Evolutionary conservation across 352 stramenopile species (phyloP), one percentile per base, ranked within the genome.

Genomic region (Globisporangium carolinianum): DNA sequence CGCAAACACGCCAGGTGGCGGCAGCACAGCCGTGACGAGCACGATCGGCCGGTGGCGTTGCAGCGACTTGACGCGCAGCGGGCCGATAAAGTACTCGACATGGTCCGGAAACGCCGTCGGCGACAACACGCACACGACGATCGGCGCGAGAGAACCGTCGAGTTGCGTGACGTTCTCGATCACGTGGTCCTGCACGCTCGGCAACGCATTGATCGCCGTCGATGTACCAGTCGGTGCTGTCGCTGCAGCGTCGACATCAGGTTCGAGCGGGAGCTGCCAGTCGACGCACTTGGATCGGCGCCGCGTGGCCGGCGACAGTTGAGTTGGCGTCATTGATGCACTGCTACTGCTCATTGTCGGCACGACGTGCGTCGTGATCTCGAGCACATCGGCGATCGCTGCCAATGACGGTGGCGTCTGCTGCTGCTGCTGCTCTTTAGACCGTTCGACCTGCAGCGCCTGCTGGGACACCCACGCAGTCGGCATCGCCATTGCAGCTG

Each of bases 81-180:
- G 85, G 0, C 79, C 77, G 50, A 92, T 79, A 7, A 94, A 61
- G 53, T 91, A 89, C 66, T 91, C 83, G 15, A 92, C 65, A 47
- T 92, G 76, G 57, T 85, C 77, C 11, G 77, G 71, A 64, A 92
- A 94, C 10, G 71, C 56, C 24, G 61, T 73, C 4, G 73, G 51
- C 0, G 77, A 80, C 24, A 87, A 68, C 5, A 92, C 67, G 57
- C 80, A 92, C 3, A 94, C 67, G 39, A 91, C 76, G 17, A 94
- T 89, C 38, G 84, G 83, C 12, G 72, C 61, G 0, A 77, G 53
- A 4, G 68, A 63, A n/a, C 87, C 63, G 3, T 74, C 69, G 37
- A 92, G 69, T 36, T 80, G 64, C 7, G 58, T 50, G 15, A 88
- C 66, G 14, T 89, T 72, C 47, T 72, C 42, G 11, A 94, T 69